Evolutionary conservation across 148 eudicot genomes (phyloP), one percentile per base, ranked within the genome.

Genomic region (Talinum fruticosum): DNA sequence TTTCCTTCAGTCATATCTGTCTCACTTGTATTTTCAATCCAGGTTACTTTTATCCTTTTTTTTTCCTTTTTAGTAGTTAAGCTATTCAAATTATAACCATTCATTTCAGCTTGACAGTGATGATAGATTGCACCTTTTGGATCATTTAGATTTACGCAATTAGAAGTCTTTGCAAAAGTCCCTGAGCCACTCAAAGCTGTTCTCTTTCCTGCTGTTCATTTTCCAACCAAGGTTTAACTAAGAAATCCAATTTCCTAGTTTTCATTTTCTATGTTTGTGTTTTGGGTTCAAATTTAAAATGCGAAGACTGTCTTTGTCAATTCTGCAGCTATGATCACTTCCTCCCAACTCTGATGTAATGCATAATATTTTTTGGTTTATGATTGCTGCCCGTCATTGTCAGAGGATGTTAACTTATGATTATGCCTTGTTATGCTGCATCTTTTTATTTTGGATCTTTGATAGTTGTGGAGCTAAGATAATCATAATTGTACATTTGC

Each of bases 401-500:
- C 10, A 4, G 29, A 41, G 38, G 49, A 49, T 37, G 30, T 28
- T 16, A 29, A 47, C 8, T 35, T 37, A 59, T 59, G 13, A 5
- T 24, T 44, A 53, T 75, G 45, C 78, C 66, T 75, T 41, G n/a
- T 49, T 35, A 29, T 36, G 69, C 26, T 44, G 12, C 44, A 51
- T 67, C 61, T 32, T 29, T 23, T 66, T 37, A 21, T 47, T 23
- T 8, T 74, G n/a, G n/a, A n/a, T n/a, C n/a, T n/a, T n/a, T n/a
- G 30, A 34, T 69, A 45, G 10, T 7, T 28, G 19, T 72, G 66
- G 34, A 16, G 5, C 14, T 67, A 28, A 29, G 47, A 71, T 71
- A 79, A 30, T 37, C 19, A 74, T 67, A 34, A 28, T 26, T 74
- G 74, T 74, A 66, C 74, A 6, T 35, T 37, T 53, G 68, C 38